A percentile compares a stretch with the other conserved stretches of the same genome.
These are phyloP conservation scores for Globisporangium perplexum DNA, from an alignment of 352 stramenopile species.

Conservation along the genomic window DNA sequence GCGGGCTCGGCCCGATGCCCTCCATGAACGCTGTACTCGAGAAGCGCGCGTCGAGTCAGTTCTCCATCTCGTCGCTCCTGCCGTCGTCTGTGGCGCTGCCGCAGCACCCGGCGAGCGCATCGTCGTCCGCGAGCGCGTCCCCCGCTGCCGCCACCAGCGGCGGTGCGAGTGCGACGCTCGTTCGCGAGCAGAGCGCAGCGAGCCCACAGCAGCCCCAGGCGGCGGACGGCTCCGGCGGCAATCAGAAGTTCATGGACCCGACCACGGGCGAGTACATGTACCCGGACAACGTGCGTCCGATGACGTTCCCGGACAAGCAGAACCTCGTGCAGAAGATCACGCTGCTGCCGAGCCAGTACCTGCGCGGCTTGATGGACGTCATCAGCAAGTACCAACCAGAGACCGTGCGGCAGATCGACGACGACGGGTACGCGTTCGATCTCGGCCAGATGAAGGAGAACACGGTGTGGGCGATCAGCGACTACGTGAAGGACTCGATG, in stretches of 20 bases:
- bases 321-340: constrained; percentile 84
- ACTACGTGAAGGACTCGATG: constrained; percentile 86
- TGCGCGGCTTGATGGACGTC: constrained; percentile 81
- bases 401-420: constrained; percentile 80
- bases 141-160: constrained; percentile 5
- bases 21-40: constrained; percentile 66
- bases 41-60: constrained; percentile 68
- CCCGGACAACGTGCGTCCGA: constrained; percentile 74
- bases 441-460: constrained; percentile 87
- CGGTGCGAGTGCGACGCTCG: neutral
- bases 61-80: constrained; percentile 71
- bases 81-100: constrained; percentile 20
- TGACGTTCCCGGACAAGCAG: constrained; percentile 83
- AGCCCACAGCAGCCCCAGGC: constrained; percentile 20
- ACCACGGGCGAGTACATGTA: constrained; percentile 83
- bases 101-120: constrained; percentile 7
- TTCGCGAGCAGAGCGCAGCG: constrained; percentile 16
- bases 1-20: constrained; percentile 54
- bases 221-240: constrained; percentile 54
- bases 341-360: constrained; percentile 76
- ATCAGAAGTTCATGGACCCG: constrained; percentile 63
- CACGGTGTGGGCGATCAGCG: constrained; percentile 82
- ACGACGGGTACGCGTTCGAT: constrained; percentile 85
- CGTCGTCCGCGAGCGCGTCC: constrained; percentile 1
- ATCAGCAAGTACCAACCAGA: constrained; percentile 88